Percentiles rank a stretch among this genome's conserved stretches.
These are phyloP conservation scores for Naganishia vaughanmartiniae DNA, from an alignment of 768 basidiomycete species.

Conservation along the genomic window DNA sequence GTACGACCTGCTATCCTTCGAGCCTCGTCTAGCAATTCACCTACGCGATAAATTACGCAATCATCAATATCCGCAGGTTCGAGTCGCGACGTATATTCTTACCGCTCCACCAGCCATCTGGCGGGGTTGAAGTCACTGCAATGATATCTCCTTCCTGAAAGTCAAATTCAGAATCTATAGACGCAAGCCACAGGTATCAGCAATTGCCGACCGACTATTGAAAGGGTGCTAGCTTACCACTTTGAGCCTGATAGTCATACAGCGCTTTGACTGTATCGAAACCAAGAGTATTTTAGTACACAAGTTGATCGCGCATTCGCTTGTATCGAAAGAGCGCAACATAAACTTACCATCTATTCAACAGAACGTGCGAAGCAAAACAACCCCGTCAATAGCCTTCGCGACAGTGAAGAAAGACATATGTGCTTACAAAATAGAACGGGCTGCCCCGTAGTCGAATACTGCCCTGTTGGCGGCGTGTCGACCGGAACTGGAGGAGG, in stretches of 20 bases:
- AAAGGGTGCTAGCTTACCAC: slow-evolving; percentile 43
- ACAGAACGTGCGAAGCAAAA: too few species aligned
- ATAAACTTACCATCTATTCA: slow-evolving; percentile 19
- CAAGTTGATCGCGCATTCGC: slow-evolving; percentile 19
- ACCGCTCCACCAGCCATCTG: slow-evolving; percentile 98
- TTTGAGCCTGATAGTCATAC: slow-evolving; percentile 73
- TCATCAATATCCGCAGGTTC: neutral
- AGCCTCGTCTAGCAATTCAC: slow-evolving; percentile 49
- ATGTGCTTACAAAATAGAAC: slow-evolving; percentile 75
- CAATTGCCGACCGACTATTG: neutral
- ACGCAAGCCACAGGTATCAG: slow-evolving; percentile 41
- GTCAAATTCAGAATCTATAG: slow-evolving; percentile 89
- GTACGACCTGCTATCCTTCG: slow-evolving; percentile 47
- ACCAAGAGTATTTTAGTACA: neutral
- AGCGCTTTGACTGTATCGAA: slow-evolving; percentile 66
- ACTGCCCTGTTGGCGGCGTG: slow-evolving; percentile 66
- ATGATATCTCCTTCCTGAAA: slow-evolving; percentile 95
- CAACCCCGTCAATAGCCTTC: neutral
- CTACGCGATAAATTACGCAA: neutral
- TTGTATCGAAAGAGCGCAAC: too few species aligned
- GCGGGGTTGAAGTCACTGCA: slow-evolving; percentile 87
- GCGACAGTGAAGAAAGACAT: neutral
- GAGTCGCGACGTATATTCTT: slow-evolving; percentile 60
- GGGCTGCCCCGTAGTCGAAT: slow-evolving; percentile 74
- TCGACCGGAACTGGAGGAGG: slow-evolving; percentile 51